phyloP scores from a whole-genome alignment of 148 eudicot genomes.

The Talinum fruticosum region DNA sequence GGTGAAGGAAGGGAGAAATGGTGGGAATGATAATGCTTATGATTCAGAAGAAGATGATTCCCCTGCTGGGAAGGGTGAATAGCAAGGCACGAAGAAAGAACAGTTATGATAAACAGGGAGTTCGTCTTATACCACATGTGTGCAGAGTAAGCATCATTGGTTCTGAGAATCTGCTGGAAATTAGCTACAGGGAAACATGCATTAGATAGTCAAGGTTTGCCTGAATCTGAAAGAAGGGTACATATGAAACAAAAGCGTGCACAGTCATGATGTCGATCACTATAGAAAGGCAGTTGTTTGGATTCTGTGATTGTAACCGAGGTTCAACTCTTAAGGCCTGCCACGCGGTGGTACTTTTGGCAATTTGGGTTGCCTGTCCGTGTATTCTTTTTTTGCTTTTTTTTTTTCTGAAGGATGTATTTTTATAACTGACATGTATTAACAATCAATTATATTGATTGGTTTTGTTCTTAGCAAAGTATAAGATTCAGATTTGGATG shows the following conservation, averaged over 20 bases:
- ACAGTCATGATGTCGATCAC: not conserved
- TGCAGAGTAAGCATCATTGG: not conserved
- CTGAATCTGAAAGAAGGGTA: slow-evolving; percentile 9
- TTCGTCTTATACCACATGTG: not conserved
- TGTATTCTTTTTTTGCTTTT: not conserved
- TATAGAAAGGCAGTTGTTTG: not conserved
- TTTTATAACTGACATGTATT: slow-evolving; percentile 18
- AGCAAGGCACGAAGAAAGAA: slow-evolving; percentile 3
- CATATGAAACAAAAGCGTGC: slow-evolving; percentile 15
- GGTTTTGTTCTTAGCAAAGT: not conserved
- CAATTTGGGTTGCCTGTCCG: slow-evolving; percentile 7
- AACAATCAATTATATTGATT: slow-evolving; percentile 13
- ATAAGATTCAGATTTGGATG: not conserved
- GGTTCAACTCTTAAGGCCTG: slow-evolving; percentile 4
- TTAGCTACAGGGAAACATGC: not conserved
- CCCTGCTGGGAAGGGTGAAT: slow-evolving; percentile 62
- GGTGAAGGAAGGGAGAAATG: slow-evolving; percentile 38
- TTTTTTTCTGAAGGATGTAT: not conserved
- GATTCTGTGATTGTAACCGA: slow-evolving; percentile 10
- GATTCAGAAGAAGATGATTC: slow-evolving; percentile 55
- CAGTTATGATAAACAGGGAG: not conserved
- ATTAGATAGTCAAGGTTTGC: slow-evolving; percentile 3
- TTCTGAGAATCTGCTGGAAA: slow-evolving; percentile 2
- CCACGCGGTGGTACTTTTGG: not conserved
- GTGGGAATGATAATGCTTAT: slow-evolving; percentile 29